Evolutionary conservation across 2,329 filamentous ascomycete species (phyloP).

Genomic region (Metarhizium guizhouense): DNA sequence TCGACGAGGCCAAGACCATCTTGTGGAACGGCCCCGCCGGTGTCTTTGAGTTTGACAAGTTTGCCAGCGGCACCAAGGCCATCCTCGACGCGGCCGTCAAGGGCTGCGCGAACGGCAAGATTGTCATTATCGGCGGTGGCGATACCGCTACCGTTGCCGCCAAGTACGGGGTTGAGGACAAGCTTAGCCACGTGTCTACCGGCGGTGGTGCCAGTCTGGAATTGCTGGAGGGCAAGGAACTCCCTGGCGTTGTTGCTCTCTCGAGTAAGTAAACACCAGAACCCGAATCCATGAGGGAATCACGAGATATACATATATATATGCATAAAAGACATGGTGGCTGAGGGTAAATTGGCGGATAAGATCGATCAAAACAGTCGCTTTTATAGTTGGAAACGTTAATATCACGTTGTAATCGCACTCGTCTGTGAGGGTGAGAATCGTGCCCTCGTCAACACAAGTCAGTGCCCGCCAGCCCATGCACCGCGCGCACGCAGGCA

Average conservation of each 20-base stretch:
- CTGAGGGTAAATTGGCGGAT: constrained; percentile 12
- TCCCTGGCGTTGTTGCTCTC: constrained; percentile 87
- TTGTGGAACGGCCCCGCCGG: constrained; percentile 98
- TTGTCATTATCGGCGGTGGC: constrained; percentile 96
- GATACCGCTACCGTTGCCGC: constrained; percentile 96
- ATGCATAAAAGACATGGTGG: constrained; percentile 1
- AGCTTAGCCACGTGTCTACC: constrained; percentile 96
- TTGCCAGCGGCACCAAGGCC: constrained; percentile 84
- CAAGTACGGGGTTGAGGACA: constrained; percentile 93
- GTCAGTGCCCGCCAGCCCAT: background rate
- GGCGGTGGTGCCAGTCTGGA: constrained; percentile 93
- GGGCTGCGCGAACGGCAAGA: constrained; percentile 67
- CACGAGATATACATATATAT: too few relatives aligned
- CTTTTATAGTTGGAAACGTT: background rate
- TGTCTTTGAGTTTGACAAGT: constrained; percentile 95
- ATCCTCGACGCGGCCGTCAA: constrained; percentile 83
- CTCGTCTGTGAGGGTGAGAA: background rate
- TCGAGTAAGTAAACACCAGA: constrained; percentile 57
- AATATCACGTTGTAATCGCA: constrained; percentile 6
- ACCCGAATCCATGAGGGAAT: background rate
- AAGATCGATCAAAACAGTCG: constrained; percentile 1
- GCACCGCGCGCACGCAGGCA: background rate
- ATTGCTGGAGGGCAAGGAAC: constrained; percentile 93
- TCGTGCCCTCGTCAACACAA: background rate
- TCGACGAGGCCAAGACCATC: constrained; percentile 85